Base-by-base conservation (phyloP, 78 protist genomes). In the Cyanophora paradoxa region DNA sequence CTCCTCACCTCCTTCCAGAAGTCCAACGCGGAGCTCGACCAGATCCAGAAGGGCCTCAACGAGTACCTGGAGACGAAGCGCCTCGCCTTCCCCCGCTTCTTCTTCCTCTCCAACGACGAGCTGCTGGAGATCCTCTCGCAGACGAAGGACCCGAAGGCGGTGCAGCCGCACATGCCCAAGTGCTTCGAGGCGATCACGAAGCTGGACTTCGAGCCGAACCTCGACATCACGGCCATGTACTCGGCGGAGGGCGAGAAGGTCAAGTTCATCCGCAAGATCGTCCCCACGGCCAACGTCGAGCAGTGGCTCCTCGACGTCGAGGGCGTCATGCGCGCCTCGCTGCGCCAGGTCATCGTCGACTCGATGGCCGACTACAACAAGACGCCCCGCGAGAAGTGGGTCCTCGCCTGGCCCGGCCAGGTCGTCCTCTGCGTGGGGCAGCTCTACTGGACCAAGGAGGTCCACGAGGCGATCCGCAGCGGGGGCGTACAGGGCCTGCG, bases 51-150 rank as follows among this genome's bases (percentile, higher is more conserved):
- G 66, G 65, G 69, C 28, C 81, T 88, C 28, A 61, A 80, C 16
- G 74, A 83, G 20, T 88, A 84, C 65, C 78, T 88, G n/a, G 85
- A 88, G 63, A 77, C 82, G 44, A 88, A 88, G 72, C 65, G 92
- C 13, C 72, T 50, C 5, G 76, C 67, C 22, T 88, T 88, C 59
- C 87, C 89, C 19, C 82, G 92, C 54, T 81, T 88, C 42, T 84
- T 81, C 59, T 84, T 88, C 75, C 77, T 88, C 26, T 84, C 87
- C 44, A 77, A 88, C 54, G 89, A 83, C 71, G 86, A 88, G 75
- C 79, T 88, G 6, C 79, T 88, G 24, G 58, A 66, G 52, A 88
- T 88, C 40, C 75, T 87, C 41, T 65, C 86, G 39, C 82, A 86
- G 65, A 74, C 84, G 19, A 62, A 74, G 56, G 82, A 82, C 30